Evolutionary conservation across 1,284 basidiomycete genomes (phyloP).

Genomic region (Pseudozyma flocculosa): DNA sequence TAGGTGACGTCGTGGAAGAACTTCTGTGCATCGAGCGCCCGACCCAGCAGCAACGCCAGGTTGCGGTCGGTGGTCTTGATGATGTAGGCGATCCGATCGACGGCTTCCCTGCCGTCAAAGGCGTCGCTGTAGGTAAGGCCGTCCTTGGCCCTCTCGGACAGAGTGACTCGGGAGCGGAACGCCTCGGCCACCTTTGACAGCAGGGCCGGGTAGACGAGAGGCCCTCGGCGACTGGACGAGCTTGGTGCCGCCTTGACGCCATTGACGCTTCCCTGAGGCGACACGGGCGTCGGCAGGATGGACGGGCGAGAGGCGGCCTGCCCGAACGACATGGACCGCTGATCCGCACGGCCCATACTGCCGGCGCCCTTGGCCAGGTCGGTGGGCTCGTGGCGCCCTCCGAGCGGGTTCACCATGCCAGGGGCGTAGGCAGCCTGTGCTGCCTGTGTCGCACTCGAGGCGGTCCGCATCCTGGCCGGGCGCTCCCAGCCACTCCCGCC

Average conservation of each 20-base stretch:
- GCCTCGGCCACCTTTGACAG: conserved; percentile 91
- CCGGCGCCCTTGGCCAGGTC: conserved; percentile 10
- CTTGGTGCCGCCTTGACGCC: conserved; percentile 2
- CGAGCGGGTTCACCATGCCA: conserved; percentile 21
- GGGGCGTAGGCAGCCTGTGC: conserved; percentile 41
- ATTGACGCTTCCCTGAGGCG: conserved; percentile 30
- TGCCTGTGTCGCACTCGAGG: conserved; percentile 42
- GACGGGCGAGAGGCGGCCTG: conserved; percentile 19
- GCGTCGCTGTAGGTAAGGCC: conserved; percentile 93
- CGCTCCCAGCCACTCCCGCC: conserved; percentile 20
- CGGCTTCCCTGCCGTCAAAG: conserved; percentile 94
- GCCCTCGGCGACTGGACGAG: conserved; percentile 25
- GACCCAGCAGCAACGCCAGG: conserved; percentile 85
- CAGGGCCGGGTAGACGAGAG: conserved; percentile 84
- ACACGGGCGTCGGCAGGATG: conserved; percentile 11
- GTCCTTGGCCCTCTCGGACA: conserved; percentile 84
- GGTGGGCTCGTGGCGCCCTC: too few species aligned
- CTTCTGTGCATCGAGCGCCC: conserved; percentile 95
- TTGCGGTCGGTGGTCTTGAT: conserved; percentile 98
- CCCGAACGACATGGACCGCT: conserved; percentile 35
- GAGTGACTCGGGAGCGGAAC: conserved; percentile 77
- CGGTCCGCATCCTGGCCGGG: conserved; percentile 36
- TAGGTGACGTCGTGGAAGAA: conserved; percentile 99
- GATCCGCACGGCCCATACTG: conserved; percentile 23
- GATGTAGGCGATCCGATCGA: conserved; percentile 93